Evolutionary conservation across 192 early-diverging fungal species (phyloP).

Genomic region (Backusella macrospora): DNA sequence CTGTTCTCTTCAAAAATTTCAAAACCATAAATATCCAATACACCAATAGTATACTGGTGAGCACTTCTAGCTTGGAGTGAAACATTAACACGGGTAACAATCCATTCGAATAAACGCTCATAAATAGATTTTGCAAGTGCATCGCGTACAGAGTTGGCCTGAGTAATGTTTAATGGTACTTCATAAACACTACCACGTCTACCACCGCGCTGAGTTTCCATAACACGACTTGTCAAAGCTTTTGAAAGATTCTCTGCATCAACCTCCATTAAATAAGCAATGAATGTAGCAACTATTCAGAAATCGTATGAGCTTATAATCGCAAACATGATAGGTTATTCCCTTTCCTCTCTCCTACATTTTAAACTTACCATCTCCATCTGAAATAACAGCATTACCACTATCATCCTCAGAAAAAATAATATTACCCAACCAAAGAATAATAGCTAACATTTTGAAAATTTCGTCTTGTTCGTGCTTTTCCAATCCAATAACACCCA

Average conservation of each 20-base stretch:
- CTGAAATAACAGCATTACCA: constrained; percentile 66
- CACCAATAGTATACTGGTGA: constrained; percentile 78
- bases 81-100: constrained; percentile 89
- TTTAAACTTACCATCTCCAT: constrained; percentile 52
- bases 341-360: background rate
- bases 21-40: constrained; percentile 99
- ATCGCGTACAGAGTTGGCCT: constrained; percentile 89
- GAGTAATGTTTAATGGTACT: constrained; percentile 87
- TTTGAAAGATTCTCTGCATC: constrained; percentile 62
- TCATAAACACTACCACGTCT: constrained; percentile 78
- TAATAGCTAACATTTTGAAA: constrained; percentile 89
- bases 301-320: background rate
- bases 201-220: constrained; percentile 77
- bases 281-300: constrained; percentile 62
- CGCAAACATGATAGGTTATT: background rate
- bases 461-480: constrained; percentile 83
- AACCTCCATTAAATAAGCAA: constrained; percentile 74
- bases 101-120: constrained; percentile 97
- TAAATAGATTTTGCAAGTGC: constrained; percentile 95
- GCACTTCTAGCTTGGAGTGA: constrained; percentile 73
- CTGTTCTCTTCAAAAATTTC: constrained; percentile 96
- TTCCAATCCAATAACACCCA: constrained; percentile 88
- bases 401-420: constrained; percentile 84
- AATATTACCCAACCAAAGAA: constrained; percentile 96
- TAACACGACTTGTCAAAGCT: constrained; percentile 65